phyloP scores from a whole-genome alignment of 495 filamentous ascomycete species.

The Tuber aestivum region DNA sequence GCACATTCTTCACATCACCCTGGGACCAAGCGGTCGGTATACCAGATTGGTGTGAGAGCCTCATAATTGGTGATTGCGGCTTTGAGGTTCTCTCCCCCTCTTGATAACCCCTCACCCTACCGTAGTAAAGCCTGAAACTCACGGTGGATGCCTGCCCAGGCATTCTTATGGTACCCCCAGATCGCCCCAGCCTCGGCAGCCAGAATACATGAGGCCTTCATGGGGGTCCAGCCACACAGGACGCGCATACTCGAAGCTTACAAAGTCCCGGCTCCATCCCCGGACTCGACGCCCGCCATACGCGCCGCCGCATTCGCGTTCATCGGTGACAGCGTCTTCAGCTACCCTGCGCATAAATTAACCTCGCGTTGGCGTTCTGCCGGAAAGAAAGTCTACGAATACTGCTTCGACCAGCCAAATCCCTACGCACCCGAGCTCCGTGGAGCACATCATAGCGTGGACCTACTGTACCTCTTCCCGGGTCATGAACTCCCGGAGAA shows the following conservation, averaged over 20 bases:
- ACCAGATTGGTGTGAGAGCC: not conserved
- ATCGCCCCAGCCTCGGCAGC: not conserved
- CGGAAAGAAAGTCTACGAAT: not conserved
- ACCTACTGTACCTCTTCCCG: not conserved
- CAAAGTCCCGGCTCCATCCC: not conserved
- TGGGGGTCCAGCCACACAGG: not conserved
- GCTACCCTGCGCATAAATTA: not conserved
- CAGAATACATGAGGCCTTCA: not conserved
- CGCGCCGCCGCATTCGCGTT: not conserved
- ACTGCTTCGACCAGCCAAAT: constrained; percentile 3
- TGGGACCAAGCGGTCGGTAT: not conserved
- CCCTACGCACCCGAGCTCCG: not conserved
- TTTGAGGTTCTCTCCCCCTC: not conserved
- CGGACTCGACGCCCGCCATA: not conserved
- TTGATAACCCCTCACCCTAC: not conserved
- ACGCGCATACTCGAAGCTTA: not conserved
- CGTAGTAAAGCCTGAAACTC: not conserved
- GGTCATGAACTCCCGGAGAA: not conserved
- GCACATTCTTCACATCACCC: not conserved
- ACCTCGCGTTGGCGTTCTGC: not conserved
- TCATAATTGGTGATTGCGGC: not conserved
- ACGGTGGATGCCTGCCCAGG: not conserved
- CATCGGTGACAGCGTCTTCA: not conserved
- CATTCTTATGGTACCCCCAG: not conserved
- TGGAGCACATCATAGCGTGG: not conserved